A percentile compares a stretch with the other conserved stretches of the same genome.
phyloP scores from a whole-genome alignment of 495 filamentous ascomycete species.

The Neurospora sp. region DNA sequence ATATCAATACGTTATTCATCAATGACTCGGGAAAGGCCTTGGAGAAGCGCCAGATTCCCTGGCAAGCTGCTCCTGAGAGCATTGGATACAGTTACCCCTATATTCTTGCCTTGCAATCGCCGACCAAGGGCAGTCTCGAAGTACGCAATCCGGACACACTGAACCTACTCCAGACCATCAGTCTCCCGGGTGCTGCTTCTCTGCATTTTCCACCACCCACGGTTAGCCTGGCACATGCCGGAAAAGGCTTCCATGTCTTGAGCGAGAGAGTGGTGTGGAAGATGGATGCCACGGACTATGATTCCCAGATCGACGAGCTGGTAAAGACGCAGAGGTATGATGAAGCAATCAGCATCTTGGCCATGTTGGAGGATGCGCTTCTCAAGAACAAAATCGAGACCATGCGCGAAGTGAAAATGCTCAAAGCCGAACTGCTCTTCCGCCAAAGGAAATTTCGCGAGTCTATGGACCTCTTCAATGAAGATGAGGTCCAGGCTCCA shows the following conservation, averaged over 20 bases:
- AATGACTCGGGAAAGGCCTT: slow-evolving; percentile 71
- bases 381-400: slow-evolving; percentile 72
- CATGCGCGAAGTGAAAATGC: slow-evolving; percentile 73
- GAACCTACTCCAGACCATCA: slow-evolving; percentile 74
- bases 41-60: slow-evolving; percentile 81
- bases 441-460: slow-evolving; percentile 71
- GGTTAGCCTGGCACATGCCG: slow-evolving; percentile 83
- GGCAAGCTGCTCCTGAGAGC: slow-evolving; percentile 76
- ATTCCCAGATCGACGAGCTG: slow-evolving; percentile 80
- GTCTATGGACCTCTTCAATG: slow-evolving; percentile 81
- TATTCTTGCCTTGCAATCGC: slow-evolving; percentile 73
- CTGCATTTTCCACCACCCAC: slow-evolving; percentile 93
- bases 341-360: slow-evolving; percentile 82
- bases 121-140: slow-evolving; percentile 77
- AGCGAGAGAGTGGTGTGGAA: slow-evolving; percentile 90
- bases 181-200: slow-evolving; percentile 65
- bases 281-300: slow-evolving; percentile 89
- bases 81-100: slow-evolving; percentile 97
- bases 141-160: slow-evolving; percentile 88
- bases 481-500: slow-evolving; percentile 68
- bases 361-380: slow-evolving; percentile 86
- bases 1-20: slow-evolving; percentile 91
- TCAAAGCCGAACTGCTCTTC: slow-evolving; percentile 82
- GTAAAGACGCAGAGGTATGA: slow-evolving; percentile 68
- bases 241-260: slow-evolving; percentile 84